phyloP scores from a whole-genome alignment of 495 filamentous ascomycete genomes.

The Penicillium herquei region DNA sequence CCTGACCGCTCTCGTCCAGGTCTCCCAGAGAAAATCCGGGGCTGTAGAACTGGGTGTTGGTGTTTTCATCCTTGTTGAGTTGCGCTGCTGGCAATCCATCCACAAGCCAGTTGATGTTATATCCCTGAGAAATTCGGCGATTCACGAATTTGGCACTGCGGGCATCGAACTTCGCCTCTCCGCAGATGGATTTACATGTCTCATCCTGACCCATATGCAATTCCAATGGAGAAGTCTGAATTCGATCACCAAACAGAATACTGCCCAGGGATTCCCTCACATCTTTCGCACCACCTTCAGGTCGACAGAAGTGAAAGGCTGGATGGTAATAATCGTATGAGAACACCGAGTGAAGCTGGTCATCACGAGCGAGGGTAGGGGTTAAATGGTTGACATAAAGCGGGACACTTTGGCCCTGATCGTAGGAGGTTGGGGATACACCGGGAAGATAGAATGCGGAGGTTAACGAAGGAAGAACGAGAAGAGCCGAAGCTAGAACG shows the following conservation, averaged over 20 bases:
- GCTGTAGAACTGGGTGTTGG: constrained; percentile 73
- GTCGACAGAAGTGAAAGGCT: constrained; percentile 81
- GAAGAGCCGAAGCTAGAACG: constrained; percentile 28
- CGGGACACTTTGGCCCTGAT: constrained; percentile 70
- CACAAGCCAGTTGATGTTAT: constrained; percentile 91
- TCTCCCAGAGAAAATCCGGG: constrained; percentile 85
- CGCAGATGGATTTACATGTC: constrained; percentile 78
- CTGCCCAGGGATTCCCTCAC: constrained; percentile 89
- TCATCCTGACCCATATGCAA: constrained; percentile 82
- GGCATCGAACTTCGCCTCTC: constrained; percentile 60
- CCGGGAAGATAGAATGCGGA: constrained; percentile 93
- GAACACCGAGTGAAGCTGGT: constrained; percentile 82
- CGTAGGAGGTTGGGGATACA: constrained; percentile 91
- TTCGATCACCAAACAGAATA: constrained; percentile 95
- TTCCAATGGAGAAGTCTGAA: constrained; percentile 87
- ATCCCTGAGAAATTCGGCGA: constrained; percentile 72
- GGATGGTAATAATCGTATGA: constrained; percentile 94
- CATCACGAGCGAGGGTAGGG: constrained; percentile 74
- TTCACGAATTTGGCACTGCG: constrained; percentile 76
- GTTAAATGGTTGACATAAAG: constrained; percentile 92
- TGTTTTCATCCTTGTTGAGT: constrained; percentile 67
- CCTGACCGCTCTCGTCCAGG: constrained; percentile 51
- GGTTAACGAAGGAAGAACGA: constrained; percentile 48
- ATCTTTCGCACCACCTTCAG: constrained; percentile 67
- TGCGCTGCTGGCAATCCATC: constrained; percentile 92